Conservation (phyloP, 768 basidiomycete genomes). For the Neoboletus brunneissimus region DNA sequence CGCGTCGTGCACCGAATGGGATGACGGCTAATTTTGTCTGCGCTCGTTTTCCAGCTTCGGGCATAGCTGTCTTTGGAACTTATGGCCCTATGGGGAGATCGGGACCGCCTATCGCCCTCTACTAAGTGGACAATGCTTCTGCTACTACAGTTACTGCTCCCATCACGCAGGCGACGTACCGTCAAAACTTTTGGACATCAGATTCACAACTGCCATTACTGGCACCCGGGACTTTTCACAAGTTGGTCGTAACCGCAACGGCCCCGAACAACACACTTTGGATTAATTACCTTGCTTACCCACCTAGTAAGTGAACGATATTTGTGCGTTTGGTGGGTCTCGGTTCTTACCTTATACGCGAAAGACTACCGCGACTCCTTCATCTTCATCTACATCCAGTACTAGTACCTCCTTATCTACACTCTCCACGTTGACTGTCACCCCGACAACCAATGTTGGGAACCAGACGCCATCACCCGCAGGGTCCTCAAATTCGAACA, state of each 20-base stretch:
- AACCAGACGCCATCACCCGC: neutral
- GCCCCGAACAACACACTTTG: neutral
- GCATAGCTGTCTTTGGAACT: slow-evolving; percentile 2
- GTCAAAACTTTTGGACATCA: neutral
- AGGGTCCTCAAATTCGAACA: neutral
- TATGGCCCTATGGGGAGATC: neutral
- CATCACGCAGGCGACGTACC: neutral
- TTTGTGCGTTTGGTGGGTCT: neutral
- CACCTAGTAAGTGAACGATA: neutral
- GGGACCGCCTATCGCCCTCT: neutral
- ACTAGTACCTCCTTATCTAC: neutral
- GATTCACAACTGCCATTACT: neutral
- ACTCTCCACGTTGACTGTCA: neutral
- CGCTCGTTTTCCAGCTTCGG: slow-evolving; percentile 2
- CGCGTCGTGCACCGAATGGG: neutral
- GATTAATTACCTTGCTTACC: neutral
- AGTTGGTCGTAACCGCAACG: neutral
- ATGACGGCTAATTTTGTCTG: neutral
- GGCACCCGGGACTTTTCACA: neutral
- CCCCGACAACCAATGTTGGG: neutral
- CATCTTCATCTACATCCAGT: neutral
- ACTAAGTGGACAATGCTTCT: slow-evolving; percentile 1
- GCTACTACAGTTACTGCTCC: neutral
- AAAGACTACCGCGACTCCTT: neutral
- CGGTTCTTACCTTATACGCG: neutral